Conservation (phyloP, 768 basidiomycete species). For the Podaxis carcinomalis region DNA sequence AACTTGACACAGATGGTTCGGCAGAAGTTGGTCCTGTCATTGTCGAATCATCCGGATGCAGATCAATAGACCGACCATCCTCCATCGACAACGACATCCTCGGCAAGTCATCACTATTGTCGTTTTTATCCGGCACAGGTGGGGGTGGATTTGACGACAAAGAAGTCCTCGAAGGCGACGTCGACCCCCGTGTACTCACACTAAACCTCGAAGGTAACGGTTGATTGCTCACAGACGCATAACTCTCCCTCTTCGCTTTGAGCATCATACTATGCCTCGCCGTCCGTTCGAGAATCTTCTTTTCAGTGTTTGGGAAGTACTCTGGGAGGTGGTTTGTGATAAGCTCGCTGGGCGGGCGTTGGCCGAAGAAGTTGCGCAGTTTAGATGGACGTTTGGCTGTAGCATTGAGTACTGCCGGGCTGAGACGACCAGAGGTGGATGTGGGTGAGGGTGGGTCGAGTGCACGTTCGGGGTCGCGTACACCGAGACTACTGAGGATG, state of each 20-base stretch:
- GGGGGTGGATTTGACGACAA: conserved; percentile 45
- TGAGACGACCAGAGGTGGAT: conserved; percentile 19
- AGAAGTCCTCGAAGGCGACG: conserved; percentile 41
- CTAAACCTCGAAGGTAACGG: conserved; percentile 55
- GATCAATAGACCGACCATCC: conserved; percentile 62
- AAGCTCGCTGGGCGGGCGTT: conserved; percentile 94
- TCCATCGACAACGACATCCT: conserved; percentile 73
- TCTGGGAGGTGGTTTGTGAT: conserved; percentile 93
- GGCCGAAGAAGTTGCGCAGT: conserved; percentile 94
- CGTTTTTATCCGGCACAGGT: conserved; percentile 32
- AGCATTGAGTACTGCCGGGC: conserved; percentile 26
- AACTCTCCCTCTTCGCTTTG: conserved; percentile 43
- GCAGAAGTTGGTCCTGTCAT: conserved; percentile 18
- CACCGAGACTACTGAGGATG: conserved; percentile 90
- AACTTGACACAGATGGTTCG: conserved; percentile 23
- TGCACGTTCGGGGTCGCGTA: conserved; percentile 69
- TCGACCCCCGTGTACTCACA: conserved; percentile 54
- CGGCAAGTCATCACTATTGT: conserved; percentile 48
- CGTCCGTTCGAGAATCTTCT: conserved; percentile 84
- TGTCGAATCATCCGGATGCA: conserved; percentile 45
- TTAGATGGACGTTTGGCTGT: conserved; percentile 58
- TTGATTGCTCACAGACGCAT: conserved; percentile 42
- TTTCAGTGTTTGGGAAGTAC: conserved; percentile 93
- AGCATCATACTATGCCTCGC: conserved; percentile 87
- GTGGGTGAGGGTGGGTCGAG: conserved; percentile 59